These are phyloP conservation scores for Boechera retrofracta DNA, from an alignment of 345 rosid genomes.

Conservation along the genomic window DNA sequence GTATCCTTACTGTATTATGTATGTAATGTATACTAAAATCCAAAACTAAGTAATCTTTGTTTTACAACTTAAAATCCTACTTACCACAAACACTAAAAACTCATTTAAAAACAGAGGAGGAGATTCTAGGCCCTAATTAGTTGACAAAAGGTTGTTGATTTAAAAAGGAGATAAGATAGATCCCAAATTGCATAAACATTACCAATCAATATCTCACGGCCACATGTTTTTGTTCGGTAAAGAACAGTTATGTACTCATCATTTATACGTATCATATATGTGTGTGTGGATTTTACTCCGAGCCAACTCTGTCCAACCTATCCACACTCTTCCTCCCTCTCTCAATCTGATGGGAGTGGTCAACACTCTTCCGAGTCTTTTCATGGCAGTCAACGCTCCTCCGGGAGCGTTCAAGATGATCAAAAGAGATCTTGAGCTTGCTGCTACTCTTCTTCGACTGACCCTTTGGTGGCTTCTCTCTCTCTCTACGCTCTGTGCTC, in stretches of 20 bases:
- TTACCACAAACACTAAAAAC: too few species aligned
- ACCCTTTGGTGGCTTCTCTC: constrained; percentile 50
- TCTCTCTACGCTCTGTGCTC: constrained; percentile 64
- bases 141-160: not conserved
- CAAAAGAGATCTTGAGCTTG: constrained; percentile 67
- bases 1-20: too few species aligned
- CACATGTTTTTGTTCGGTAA: not conserved
- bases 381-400: constrained; percentile 94
- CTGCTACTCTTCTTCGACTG: constrained; percentile 55
- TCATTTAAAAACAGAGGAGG: not conserved
- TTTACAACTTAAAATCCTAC: too few species aligned
- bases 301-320: constrained; percentile 70
- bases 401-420: constrained; percentile 74
- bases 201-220: not conserved
- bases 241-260: constrained; percentile 25
- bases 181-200: constrained; percentile 22
- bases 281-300: constrained; percentile 43
- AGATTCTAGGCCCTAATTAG: not conserved
- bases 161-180: not conserved
- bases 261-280: constrained; percentile 24
- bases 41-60: too few species aligned
- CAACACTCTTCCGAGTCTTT: constrained; percentile 77
- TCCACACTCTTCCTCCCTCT: constrained; percentile 89
- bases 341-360: constrained; percentile 61
- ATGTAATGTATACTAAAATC: too few species aligned